A percentile compares a stretch with the other conserved stretches of the same genome.
Conservation (phyloP, 805 yeast genomes). For the Yarrowia phangngaensis region DNA sequence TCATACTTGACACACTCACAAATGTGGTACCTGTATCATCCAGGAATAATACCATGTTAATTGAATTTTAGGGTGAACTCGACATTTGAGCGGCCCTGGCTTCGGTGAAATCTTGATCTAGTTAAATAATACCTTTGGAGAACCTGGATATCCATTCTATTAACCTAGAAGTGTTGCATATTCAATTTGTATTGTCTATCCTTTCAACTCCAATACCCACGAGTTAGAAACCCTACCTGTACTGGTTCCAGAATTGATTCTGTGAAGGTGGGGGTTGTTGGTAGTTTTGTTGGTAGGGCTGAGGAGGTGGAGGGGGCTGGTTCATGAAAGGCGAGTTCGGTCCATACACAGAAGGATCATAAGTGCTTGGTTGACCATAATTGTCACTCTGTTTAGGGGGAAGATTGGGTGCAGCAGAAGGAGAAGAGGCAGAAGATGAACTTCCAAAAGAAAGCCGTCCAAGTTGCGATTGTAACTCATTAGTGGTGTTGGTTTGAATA, state of each 20-base stretch:
- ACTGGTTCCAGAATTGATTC: slow-evolving; percentile 21
- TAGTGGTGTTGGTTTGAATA: slow-evolving; percentile 20
- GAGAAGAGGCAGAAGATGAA: neutral
- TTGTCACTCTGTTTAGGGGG: slow-evolving; percentile 17
- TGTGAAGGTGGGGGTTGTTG: slow-evolving; percentile 4
- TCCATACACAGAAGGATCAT: slow-evolving; percentile 15
- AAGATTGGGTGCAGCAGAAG: neutral
- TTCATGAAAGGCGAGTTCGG: slow-evolving; percentile 23
- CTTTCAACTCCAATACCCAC: neutral
- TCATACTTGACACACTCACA: too few species aligned
- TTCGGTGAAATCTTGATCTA: too few species aligned
- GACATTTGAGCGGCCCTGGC: too few species aligned
- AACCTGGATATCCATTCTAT: too few species aligned
- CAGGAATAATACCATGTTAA: too few species aligned
- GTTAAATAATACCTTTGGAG: too few species aligned
- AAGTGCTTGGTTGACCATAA: slow-evolving; percentile 4
- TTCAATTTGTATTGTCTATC: neutral
- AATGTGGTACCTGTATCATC: too few species aligned
- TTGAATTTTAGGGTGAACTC: too few species aligned
- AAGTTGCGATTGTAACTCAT: slow-evolving; percentile 30
- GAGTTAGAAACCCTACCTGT: too few species aligned
- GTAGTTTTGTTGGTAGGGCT: neutral
- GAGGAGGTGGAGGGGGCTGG: neutral
- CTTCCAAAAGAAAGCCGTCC: slow-evolving; percentile 35
- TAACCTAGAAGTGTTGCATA: too few species aligned